A percentile compares a stretch with the other conserved stretches of the same genome.
phyloP scores from a whole-genome alignment of 371 early-diverging fungal species.

The Smittium mucronatum region DNA sequence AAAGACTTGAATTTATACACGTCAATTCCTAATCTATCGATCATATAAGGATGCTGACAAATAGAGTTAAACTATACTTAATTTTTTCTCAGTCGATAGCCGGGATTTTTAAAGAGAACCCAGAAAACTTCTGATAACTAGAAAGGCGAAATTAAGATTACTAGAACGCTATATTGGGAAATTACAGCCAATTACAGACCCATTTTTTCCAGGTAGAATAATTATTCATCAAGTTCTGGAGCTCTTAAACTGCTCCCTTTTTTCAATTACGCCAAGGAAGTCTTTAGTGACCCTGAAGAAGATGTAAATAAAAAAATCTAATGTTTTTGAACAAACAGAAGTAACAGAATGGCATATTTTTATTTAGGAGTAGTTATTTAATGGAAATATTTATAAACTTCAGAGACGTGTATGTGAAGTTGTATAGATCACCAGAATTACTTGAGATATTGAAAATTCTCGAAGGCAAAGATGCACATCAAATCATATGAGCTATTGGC shows the following conservation, averaged over 20 bases:
- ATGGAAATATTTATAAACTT: background rate
- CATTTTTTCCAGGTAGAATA: background rate
- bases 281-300: background rate
- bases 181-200: conserved; percentile 1
- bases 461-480: background rate
- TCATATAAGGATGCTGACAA: conserved; percentile 30
- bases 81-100: background rate
- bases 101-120: background rate
- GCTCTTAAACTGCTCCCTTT: background rate
- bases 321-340: background rate
- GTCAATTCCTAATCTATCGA: conserved; percentile 24
- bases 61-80: conserved; percentile 9
- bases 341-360: background rate
- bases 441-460: background rate
- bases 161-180: conserved; percentile 14
- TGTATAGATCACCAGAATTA: background rate
- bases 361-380: background rate
- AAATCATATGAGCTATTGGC: background rate
- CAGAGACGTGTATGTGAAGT: background rate
- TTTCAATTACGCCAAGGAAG: background rate
- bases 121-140: background rate
- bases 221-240: background rate
- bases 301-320: background rate
- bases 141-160: background rate
- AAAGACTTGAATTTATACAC: conserved; percentile 23